phyloP scores from a whole-genome alignment of 305 asterid genomes.

The Fraxinus velutina region DNA sequence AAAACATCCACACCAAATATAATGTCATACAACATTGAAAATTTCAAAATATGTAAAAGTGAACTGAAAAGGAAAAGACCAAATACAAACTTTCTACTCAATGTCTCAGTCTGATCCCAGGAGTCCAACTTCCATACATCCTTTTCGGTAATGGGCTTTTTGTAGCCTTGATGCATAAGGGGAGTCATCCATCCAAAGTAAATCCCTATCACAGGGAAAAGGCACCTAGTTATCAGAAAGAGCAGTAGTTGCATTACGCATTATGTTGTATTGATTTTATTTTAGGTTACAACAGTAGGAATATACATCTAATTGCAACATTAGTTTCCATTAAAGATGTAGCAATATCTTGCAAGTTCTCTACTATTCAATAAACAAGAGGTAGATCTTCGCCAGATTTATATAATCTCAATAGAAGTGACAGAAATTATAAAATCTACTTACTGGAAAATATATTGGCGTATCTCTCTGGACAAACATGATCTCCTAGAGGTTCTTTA shows the following conservation, averaged over 20 bases:
- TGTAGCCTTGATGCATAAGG: constrained; percentile 80
- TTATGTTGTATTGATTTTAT: neutral
- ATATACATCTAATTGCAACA: neutral
- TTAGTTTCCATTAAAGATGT: neutral
- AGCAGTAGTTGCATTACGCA: constrained; percentile 1
- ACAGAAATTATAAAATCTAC: constrained; percentile 22
- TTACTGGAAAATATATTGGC: constrained; percentile 68
- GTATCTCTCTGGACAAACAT: constrained; percentile 77
- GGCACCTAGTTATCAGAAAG: constrained; percentile 15
- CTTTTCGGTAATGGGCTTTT: constrained; percentile 75
- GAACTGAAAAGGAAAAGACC: constrained; percentile 20
- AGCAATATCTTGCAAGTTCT: neutral
- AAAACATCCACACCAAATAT: constrained; percentile 12
- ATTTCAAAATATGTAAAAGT: constrained; percentile 15
- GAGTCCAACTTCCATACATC: constrained; percentile 88
- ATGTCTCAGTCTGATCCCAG: constrained; percentile 81
- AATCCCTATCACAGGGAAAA: constrained; percentile 35
- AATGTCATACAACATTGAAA: constrained; percentile 2
- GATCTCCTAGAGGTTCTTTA: constrained; percentile 51
- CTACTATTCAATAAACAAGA: neutral
- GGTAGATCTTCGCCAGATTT: neutral
- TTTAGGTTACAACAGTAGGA: neutral
- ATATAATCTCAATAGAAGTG: constrained; percentile 6
- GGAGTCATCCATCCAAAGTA: constrained; percentile 68
- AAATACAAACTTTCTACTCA: constrained; percentile 64